These are phyloP conservation scores for Aspergillus sp. DNA, from an alignment of 2,329 filamentous ascomycete genomes.

Conservation along the genomic window DNA sequence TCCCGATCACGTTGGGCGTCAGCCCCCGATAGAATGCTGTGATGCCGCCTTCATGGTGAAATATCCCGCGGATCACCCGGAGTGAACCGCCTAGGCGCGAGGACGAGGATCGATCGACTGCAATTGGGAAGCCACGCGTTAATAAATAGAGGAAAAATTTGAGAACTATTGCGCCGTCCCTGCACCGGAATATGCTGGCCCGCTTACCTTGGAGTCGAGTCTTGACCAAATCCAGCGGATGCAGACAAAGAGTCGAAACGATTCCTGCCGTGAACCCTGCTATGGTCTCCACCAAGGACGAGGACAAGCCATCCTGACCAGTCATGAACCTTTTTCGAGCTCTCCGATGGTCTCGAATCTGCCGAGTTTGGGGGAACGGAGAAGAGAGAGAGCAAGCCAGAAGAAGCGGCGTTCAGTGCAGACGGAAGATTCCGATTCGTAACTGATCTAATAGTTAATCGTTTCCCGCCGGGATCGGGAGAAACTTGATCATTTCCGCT, in stretches of 20 bases:
- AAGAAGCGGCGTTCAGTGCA: background rate
- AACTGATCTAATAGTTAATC: background rate
- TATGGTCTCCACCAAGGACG: slow-evolving; percentile 80
- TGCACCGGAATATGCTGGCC: background rate
- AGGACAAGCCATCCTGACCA: slow-evolving; percentile 60
- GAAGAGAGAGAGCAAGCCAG: background rate
- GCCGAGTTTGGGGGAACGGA: slow-evolving; percentile 1
- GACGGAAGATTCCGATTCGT: background rate
- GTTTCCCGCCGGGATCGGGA: background rate
- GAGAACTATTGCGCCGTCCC: background rate
- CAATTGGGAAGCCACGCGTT: slow-evolving; percentile 24
- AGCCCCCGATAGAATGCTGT: slow-evolving; percentile 83
- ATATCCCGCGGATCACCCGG: slow-evolving; percentile 53
- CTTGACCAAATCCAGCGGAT: slow-evolving; percentile 94
- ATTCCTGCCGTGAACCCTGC: slow-evolving; percentile 88
- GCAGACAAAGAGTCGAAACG: slow-evolving; percentile 79
- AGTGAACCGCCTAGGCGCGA: slow-evolving; percentile 54
- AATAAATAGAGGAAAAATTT: background rate
- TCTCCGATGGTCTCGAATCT: slow-evolving; percentile 1
- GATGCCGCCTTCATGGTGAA: slow-evolving; percentile 56
- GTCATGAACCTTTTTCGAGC: slow-evolving; percentile 39
- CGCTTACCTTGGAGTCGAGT: slow-evolving; percentile 82
- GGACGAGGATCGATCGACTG: slow-evolving; percentile 52
- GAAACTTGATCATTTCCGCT: background rate
- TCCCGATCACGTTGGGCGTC: slow-evolving; percentile 86